A percentile compares a stretch with the other conserved stretches of the same genome.
These are phyloP conservation scores for Cochlearia excelsa DNA, from an alignment of 345 rosid genomes.

Conservation along the genomic window DNA sequence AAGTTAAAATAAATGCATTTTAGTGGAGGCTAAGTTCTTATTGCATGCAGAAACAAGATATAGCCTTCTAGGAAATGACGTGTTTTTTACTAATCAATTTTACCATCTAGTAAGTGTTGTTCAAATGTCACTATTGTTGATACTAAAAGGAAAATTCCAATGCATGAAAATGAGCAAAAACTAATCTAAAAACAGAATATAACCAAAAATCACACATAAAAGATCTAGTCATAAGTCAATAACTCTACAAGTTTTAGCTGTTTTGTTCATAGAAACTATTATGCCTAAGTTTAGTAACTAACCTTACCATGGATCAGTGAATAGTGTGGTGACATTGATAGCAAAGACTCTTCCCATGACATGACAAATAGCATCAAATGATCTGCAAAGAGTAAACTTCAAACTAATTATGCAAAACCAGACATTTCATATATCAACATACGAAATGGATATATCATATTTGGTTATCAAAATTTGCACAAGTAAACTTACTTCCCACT, in stretches of 20 bases:
- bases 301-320: slow-evolving; percentile 98
- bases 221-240: neutral
- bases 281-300: neutral
- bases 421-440: neutral
- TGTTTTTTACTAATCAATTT: too few relatives aligned
- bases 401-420: neutral
- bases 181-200: too few relatives aligned
- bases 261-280: too few relatives aligned
- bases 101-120: too few relatives aligned
- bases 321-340: slow-evolving; percentile 91
- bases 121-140: too few relatives aligned
- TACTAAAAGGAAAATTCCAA: too few relatives aligned
- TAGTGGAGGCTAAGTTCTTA: too few relatives aligned
- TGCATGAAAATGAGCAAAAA: too few relatives aligned
- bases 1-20: too few relatives aligned
- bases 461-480: neutral
- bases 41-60: too few relatives aligned
- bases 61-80: too few relatives aligned
- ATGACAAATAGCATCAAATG: slow-evolving; percentile 55
- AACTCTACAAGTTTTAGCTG: too few relatives aligned
- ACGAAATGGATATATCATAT: neutral
- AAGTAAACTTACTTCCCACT: slow-evolving; percentile 50
- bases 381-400: neutral
- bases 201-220: neutral
- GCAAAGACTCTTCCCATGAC: slow-evolving; percentile 98